Evolutionary conservation across 371 early-diverging fungal genomes (phyloP).

Genomic region (Thermomucor indicae-seudaticae): DNA sequence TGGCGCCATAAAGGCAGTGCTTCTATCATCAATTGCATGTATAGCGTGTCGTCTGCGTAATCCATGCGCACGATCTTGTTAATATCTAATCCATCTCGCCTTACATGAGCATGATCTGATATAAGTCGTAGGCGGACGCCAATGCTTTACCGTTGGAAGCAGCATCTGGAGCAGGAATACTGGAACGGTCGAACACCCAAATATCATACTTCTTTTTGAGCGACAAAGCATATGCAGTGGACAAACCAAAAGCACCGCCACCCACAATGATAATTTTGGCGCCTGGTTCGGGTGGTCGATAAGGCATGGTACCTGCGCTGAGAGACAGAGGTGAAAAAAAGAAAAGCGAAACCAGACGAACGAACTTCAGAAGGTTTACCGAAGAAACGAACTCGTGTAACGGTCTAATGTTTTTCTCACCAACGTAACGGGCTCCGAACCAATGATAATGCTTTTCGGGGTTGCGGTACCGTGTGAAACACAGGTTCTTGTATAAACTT

Average conservation of each 20-base stretch:
- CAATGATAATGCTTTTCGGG: no score
- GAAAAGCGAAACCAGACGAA: background rate
- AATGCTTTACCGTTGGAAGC: constrained; percentile 30
- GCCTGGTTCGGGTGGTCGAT: constrained; percentile 14
- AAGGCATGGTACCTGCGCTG: background rate
- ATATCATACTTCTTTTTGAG: constrained; percentile 25
- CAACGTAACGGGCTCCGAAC: no score
- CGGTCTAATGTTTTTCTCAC: no score
- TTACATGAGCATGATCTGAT: background rate
- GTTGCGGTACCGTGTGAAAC: no score
- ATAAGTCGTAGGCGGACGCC: background rate
- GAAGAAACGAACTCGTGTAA: no score
- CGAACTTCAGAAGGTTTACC: no score
- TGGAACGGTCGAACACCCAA: constrained; percentile 37
- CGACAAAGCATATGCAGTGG: constrained; percentile 41
- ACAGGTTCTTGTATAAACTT: no score
- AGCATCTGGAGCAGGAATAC: constrained; percentile 42
- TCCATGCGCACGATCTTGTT: constrained; percentile 50
- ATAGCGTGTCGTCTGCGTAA: constrained; percentile 36
- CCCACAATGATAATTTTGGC: constrained; percentile 49
- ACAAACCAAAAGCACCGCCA: constrained; percentile 50
- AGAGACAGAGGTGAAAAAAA: background rate
- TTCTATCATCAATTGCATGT: constrained; percentile 34
- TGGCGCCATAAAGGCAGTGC: constrained; percentile 42
- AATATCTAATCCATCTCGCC: constrained; percentile 24